Base-by-base conservation (phyloP, 192 early-diverging fungal species). In the Martensiomyces pterosporus region DNA sequence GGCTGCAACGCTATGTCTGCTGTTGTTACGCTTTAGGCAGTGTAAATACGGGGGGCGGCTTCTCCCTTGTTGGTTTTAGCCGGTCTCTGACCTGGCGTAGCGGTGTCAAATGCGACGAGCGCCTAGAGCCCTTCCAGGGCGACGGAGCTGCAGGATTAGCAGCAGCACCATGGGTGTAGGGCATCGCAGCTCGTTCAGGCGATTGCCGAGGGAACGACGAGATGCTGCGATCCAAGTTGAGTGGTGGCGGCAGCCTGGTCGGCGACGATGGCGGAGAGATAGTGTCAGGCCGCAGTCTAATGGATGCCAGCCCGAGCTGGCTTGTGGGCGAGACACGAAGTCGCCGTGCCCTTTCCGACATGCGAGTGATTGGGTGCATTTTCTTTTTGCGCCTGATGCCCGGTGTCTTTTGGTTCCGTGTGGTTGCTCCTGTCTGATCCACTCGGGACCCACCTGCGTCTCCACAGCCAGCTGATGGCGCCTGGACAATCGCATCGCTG, bases 31-130 rank as follows among this genome's bases (percentile, higher is more conserved):
- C 29, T 32, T 32, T 32, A 12, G 12, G 12, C 12, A 12, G 29
- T 12, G 29, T 8, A 12, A 32, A 32, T 12, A 32, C 6, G 6
- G 29, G 29, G 6, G 29, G 29, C 5, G 29, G 29, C 29, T 12
- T 5, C 6, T 32, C 29, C 29, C 29, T 5, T 12, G 29, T 32
- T 5, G 29, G 29, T 12, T 32, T n/a, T 36, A 40, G 53, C 24
- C 42, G 32, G 15, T 39, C 47, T 3, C 21, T 13, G 4, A 44
- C 47, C 10, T n/a, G 21, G 14, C 41, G 47, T 47, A 58, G 41
- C 16, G 55, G 55, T 32, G 55, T 58, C 15, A 58, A 47, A 17
- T 56, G 43, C 24, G 19, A n/a, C n/a, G n/a, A n/a, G n/a, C n/a
- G n/a, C n/a, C 9, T 7, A 23, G 24, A 25, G 9, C 7, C 24